Conservation (phyloP, 805 yeast genomes). For the Starmerella potacharoeniae region DNA sequence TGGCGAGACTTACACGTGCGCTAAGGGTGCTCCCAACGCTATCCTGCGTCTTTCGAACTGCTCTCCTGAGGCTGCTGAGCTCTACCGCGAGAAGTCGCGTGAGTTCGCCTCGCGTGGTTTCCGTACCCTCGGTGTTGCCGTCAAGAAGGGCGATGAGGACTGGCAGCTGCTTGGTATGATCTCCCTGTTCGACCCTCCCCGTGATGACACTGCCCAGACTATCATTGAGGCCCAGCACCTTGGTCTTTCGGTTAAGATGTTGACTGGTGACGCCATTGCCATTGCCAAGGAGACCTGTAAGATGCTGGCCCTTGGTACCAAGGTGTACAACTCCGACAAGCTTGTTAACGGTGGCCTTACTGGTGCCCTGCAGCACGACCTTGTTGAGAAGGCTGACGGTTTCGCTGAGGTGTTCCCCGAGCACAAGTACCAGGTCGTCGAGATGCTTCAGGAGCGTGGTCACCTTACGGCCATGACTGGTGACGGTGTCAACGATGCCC, state of each 20-base stretch:
- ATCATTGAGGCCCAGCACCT: slow-evolving; percentile 82
- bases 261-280: slow-evolving; percentile 98
- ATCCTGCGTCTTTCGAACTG: slow-evolving; percentile 41
- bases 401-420: slow-evolving; percentile 98
- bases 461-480: slow-evolving; percentile 98
- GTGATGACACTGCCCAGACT: slow-evolving; percentile 95
- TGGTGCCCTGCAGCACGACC: slow-evolving; percentile 95
- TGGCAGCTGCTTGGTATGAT: slow-evolving; percentile 96
- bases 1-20: slow-evolving; percentile 91
- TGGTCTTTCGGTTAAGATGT: slow-evolving; percentile 94
- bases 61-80: slow-evolving; percentile 87
- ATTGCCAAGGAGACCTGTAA: slow-evolving; percentile 97
- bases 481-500: slow-evolving; percentile 98
- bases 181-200: slow-evolving; percentile 99
- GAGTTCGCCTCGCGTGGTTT: slow-evolving; percentile 97
- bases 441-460: slow-evolving; percentile 89
- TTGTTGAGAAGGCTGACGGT: slow-evolving; percentile 96
- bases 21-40: slow-evolving; percentile 98
- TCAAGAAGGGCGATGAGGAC: slow-evolving; percentile 98
- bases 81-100: slow-evolving; percentile 92
- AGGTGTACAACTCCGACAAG: slow-evolving; percentile 94
- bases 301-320: slow-evolving; percentile 92
- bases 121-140: slow-evolving; percentile 97
- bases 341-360: slow-evolving; percentile 93
- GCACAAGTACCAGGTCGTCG: slow-evolving; percentile 93